These are phyloP conservation scores for Solanum tacnaense DNA, from an alignment of 257 asterid species.

Conservation along the genomic window DNA sequence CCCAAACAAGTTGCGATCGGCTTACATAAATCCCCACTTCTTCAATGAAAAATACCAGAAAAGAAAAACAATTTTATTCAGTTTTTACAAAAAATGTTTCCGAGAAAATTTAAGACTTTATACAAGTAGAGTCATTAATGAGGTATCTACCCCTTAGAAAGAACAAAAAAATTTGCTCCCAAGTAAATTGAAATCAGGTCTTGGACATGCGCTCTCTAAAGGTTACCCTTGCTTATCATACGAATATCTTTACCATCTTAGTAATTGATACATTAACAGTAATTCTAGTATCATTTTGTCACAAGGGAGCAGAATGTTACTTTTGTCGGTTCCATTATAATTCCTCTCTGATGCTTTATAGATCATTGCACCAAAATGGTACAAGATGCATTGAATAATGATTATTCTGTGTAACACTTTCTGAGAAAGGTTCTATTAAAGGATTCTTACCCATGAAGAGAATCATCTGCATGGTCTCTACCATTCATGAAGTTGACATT, in stretches of 20 bases:
- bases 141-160: neutral
- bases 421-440: neutral
- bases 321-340: neutral
- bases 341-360: neutral
- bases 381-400: neutral
- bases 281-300: neutral
- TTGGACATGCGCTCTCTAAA: neutral
- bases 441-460: slow-evolving; percentile 68
- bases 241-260: neutral
- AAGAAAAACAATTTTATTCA: neutral
- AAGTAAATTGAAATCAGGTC: neutral
- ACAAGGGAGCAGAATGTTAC: neutral
- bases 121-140: neutral
- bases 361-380: neutral
- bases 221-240: neutral
- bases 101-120: neutral
- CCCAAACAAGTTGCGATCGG: neutral
- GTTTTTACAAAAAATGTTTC: neutral
- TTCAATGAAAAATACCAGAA: neutral
- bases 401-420: neutral
- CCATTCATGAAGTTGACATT: slow-evolving; percentile 90
- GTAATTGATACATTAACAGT: neutral
- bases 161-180: neutral
- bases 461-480: slow-evolving; percentile 95
- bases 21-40: neutral